A percentile compares a stretch with the other conserved stretches of the same genome.
Conservation (phyloP, 108 stramenopile species). For the Schizochytrium sp. region DNA sequence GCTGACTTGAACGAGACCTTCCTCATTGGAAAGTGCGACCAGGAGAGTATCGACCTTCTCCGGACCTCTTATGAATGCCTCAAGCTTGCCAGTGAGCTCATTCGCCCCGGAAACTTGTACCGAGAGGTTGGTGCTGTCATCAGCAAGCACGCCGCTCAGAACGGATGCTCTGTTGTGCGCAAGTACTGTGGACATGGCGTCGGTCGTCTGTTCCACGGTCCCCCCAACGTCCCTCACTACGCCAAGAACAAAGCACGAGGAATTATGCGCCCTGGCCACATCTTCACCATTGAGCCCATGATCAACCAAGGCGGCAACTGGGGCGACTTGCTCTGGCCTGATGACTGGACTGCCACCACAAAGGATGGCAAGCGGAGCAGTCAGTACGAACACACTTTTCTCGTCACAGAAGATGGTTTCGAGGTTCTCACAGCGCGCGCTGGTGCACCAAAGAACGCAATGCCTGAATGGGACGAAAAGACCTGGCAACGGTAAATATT, state of each 20-base stretch:
- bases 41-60: background rate
- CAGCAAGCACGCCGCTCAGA: conserved; percentile 81
- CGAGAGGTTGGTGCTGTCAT: conserved; percentile 92
- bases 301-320: conserved; percentile 77
- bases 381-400: conserved; percentile 98
- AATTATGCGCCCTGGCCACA: conserved; percentile 88
- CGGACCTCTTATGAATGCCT: conserved; percentile 72
- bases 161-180: conserved; percentile 84
- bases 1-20: conserved; percentile 99
- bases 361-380: conserved; percentile 89
- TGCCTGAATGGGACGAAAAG: conserved; percentile 10
- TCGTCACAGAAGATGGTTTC: conserved; percentile 90
- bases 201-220: conserved; percentile 89
- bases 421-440: conserved; percentile 87
- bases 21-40: conserved; percentile 80
- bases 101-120: conserved; percentile 83
- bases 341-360: conserved; percentile 97
- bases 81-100: conserved; percentile 67
- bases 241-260: conserved; percentile 82
- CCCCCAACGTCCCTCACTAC: conserved; percentile 95
- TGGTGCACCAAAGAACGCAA: background rate
- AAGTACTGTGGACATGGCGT: conserved; percentile 97
- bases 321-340: conserved; percentile 82
- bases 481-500: background rate
- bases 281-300: conserved; percentile 99